These are phyloP conservation scores for Exsudoporus frostii DNA, from an alignment of 768 basidiomycete species.

Conservation along the genomic window DNA sequence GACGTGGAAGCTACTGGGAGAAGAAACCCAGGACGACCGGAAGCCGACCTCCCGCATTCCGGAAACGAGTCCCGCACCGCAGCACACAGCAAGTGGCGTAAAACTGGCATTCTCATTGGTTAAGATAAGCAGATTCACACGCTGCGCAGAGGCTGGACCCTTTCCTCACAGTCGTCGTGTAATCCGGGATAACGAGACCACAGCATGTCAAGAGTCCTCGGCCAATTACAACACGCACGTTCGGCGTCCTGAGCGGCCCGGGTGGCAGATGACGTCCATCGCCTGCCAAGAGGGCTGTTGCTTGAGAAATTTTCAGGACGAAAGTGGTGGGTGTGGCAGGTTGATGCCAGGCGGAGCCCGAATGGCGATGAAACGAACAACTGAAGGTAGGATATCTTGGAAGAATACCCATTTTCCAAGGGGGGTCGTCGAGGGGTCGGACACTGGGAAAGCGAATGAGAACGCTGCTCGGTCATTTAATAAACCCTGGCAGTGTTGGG, in stretches of 20 bases:
- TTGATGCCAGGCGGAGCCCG: not conserved
- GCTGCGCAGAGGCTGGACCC: not conserved
- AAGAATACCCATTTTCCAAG: not conserved
- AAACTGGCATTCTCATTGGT: not conserved
- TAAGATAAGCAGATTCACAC: not conserved
- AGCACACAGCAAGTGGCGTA: not conserved
- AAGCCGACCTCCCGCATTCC: not conserved
- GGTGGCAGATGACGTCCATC: not conserved
- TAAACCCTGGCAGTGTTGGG: too few species aligned
- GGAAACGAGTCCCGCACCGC: not conserved
- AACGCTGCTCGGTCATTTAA: not conserved
- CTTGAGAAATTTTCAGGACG: not conserved
- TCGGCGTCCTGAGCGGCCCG: not conserved
- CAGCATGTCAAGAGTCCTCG: not conserved
- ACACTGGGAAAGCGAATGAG: not conserved
- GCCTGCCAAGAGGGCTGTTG: not conserved
- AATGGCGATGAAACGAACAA: not conserved
- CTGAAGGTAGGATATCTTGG: not conserved
- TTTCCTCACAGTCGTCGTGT: not conserved
- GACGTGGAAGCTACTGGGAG: not conserved
- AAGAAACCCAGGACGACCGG: not conserved
- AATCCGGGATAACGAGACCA: not conserved
- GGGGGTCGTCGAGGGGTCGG: not conserved
- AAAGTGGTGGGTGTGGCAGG: not conserved
- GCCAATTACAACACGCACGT: not conserved